These are phyloP conservation scores for Sonneratia caseolaris DNA, from an alignment of 345 rosid genomes.

Conservation along the genomic window DNA sequence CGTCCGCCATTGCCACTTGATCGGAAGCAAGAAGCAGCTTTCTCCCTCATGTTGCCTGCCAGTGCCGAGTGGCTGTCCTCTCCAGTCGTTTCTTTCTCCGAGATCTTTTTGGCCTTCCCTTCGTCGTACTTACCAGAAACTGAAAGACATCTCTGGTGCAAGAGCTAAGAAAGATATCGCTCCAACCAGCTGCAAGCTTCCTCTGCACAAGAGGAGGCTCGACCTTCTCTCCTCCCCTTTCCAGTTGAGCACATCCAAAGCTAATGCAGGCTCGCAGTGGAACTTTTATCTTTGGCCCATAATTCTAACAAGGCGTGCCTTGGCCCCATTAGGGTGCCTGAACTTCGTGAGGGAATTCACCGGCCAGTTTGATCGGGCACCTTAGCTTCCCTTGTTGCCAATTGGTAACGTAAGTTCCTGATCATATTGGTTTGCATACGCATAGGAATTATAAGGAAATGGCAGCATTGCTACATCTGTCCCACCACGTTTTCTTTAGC, in stretches of 20 bases:
- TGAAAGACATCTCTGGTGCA: slow-evolving; percentile 57
- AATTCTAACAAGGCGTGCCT: slow-evolving; percentile 50
- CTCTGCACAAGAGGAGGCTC: slow-evolving; percentile 65
- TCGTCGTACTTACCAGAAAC: slow-evolving; percentile 38
- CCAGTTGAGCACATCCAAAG: slow-evolving; percentile 75
- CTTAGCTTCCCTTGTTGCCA: slow-evolving; percentile 46
- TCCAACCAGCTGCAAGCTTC: slow-evolving; percentile 63
- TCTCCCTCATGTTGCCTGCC: slow-evolving; percentile 24
- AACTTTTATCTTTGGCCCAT: slow-evolving; percentile 73
- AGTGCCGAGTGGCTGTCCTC: slow-evolving; percentile 1
- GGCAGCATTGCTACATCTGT: too few relatives aligned
- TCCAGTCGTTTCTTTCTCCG: slow-evolving; percentile 30
- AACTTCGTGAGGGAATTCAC: slow-evolving; percentile 73
- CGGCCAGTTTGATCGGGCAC: slow-evolving; percentile 78
- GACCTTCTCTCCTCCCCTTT: slow-evolving; percentile 48
- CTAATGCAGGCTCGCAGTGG: slow-evolving; percentile 78
- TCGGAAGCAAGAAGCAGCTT: slow-evolving; percentile 10
- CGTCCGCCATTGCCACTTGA: slow-evolving; percentile 41
- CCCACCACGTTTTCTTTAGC: too few relatives aligned
- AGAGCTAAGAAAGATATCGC: slow-evolving; percentile 60
- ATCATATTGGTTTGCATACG: too few relatives aligned
- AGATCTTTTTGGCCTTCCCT: slow-evolving; percentile 31
- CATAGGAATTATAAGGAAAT: too few relatives aligned
- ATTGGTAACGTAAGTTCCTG: slow-evolving; percentile 23
- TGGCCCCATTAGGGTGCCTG: slow-evolving; percentile 52